Conservation (phyloP, 805 yeast species). For the Saccharomycopsis fermentans region DNA sequence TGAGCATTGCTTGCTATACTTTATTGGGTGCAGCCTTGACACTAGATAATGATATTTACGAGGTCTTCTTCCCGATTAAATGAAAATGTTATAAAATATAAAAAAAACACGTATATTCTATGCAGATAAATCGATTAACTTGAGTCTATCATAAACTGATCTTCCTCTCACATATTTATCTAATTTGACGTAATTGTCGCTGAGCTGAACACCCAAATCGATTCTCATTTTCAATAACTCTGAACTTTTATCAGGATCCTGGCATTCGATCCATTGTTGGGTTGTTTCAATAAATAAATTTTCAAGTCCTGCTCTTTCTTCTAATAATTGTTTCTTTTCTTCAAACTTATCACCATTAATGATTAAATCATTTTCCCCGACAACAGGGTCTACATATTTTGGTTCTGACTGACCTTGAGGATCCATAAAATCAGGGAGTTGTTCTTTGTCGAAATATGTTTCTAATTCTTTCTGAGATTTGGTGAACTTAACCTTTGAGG, state of each 20-base stretch:
- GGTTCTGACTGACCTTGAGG: constrained; percentile 56
- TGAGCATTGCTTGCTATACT: too few species aligned
- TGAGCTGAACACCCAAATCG: constrained; percentile 39
- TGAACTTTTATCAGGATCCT: constrained; percentile 39
- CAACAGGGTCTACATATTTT: constrained; percentile 51
- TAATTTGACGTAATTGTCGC: constrained; percentile 52
- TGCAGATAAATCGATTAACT: constrained; percentile 26
- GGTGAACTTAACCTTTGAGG: constrained; percentile 80
- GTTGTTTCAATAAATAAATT: constrained; percentile 55
- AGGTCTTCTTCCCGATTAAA: background rate
- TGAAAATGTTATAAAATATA: too few species aligned
- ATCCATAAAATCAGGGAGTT: constrained; percentile 64
- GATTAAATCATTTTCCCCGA: constrained; percentile 42
- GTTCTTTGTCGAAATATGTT: constrained; percentile 45
- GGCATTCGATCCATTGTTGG: constrained; percentile 65
- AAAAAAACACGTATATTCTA: too few species aligned
- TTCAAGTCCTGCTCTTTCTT: constrained; percentile 46
- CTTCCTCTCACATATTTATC: constrained; percentile 81
- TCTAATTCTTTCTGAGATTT: constrained; percentile 57
- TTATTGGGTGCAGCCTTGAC: too few species aligned
- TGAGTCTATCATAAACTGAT: constrained; percentile 68
- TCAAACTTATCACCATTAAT: constrained; percentile 28
- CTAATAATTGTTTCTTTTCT: constrained; percentile 34
- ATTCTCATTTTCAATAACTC: constrained; percentile 45
- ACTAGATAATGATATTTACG: too few species aligned